Evolutionary conservation across 139 green algal genomes (phyloP).

Genomic region (Edaphochlamys debaryana): DNA sequence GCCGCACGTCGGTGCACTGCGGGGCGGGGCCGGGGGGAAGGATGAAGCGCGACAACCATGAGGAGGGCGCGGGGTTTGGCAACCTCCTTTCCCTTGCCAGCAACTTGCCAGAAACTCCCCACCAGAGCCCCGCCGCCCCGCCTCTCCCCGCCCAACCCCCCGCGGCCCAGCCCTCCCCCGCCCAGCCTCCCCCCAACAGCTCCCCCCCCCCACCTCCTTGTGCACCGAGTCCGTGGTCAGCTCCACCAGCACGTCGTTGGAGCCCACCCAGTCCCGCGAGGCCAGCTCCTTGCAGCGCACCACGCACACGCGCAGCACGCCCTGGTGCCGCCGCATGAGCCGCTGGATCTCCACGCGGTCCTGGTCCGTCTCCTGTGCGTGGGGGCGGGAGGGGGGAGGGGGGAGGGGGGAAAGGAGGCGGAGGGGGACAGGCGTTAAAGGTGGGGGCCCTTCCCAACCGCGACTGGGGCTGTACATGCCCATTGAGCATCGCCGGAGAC

Average conservation of each 20-base stretch:
- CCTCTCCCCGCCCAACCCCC: no score
- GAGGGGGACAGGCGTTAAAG: no score
- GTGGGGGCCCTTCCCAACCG: neutral
- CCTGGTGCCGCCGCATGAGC: slow-evolving; percentile 50
- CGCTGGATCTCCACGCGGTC: slow-evolving; percentile 51
- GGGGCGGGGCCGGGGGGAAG: neutral
- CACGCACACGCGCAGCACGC: slow-evolving; percentile 51
- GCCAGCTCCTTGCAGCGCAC: slow-evolving; percentile 41
- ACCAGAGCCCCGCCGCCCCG: no score
- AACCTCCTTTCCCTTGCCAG: no score
- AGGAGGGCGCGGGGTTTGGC: no score
- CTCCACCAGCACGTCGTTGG: slow-evolving; percentile 17
- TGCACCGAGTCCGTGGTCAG: slow-evolving; percentile 16
- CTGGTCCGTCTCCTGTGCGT: slow-evolving; percentile 17
- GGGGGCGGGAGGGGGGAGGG: neutral
- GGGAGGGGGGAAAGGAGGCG: neutral
- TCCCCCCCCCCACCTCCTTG: slow-evolving; percentile 7
- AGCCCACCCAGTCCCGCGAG: neutral
- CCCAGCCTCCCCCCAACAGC: no score
- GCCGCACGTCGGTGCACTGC: neutral
- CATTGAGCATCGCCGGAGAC: no score
- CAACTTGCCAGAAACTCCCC: no score
- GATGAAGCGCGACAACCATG: neutral
- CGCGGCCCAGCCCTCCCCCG: no score
- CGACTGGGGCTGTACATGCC: no score